These are phyloP conservation scores for Hanseniaspora mollemarum DNA, from an alignment of 805 yeast genomes.

Conservation along the genomic window DNA sequence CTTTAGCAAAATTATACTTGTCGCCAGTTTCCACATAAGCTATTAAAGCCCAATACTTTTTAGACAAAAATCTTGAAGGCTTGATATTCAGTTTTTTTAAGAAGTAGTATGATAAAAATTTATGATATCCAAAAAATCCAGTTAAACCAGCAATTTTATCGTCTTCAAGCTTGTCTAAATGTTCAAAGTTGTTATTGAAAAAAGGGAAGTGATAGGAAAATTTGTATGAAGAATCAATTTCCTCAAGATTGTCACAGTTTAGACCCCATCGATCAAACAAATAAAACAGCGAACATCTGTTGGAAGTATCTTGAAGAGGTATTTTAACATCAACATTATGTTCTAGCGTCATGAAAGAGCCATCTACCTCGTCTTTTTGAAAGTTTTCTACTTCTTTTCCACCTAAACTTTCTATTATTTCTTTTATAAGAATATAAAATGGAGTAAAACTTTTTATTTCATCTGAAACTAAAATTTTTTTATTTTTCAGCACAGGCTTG, in stretches of 20 bases:
- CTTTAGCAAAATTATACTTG: slow-evolving; percentile 3
- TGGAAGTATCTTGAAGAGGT: background rate
- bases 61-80: background rate
- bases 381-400: background rate
- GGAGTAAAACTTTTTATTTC: background rate
- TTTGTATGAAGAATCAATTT: background rate
- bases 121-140: slow-evolving; percentile 9
- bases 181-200: background rate
- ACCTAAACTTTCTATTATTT: background rate
- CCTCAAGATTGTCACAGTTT: background rate
- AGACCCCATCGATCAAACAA: slow-evolving; percentile 9
- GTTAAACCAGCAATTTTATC: background rate
- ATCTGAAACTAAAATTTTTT: background rate
- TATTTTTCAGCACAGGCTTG: background rate
- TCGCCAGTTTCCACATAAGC: slow-evolving; percentile 1
- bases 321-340: background rate
- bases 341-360: background rate
- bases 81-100: background rate
- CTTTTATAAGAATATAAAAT: background rate
- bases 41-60: background rate
- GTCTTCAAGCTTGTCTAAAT: background rate
- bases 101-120: background rate
- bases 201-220: slow-evolving; percentile 8
- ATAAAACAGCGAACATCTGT: slow-evolving; percentile 9
- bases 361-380: background rate